phyloP scores from a whole-genome alignment of 106 monocot species.

The Posidonia australis region DNA sequence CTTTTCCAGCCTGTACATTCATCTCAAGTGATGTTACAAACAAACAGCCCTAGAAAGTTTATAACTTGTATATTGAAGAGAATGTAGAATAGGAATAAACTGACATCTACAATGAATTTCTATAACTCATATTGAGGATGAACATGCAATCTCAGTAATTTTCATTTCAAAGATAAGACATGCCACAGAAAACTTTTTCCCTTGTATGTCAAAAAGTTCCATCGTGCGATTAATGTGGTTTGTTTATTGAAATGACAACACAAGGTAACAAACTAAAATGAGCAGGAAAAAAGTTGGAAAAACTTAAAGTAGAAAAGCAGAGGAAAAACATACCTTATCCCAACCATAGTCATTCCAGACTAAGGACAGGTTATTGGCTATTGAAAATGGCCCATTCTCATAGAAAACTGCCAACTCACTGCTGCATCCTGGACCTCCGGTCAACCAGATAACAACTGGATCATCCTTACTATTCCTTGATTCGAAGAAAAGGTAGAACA shows the following conservation, averaged over 20 bases:
- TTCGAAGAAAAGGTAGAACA: conserved; percentile 79
- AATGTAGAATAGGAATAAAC: too few species aligned
- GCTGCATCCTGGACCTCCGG: conserved; percentile 82
- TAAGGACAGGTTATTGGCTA: conserved; percentile 49
- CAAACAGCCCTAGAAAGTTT: too few species aligned
- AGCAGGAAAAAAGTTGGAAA: not conserved
- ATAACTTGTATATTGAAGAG: too few species aligned
- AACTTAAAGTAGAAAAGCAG: not conserved
- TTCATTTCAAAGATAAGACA: too few species aligned
- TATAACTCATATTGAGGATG: too few species aligned
- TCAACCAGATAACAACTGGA: conserved; percentile 85
- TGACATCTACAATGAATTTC: too few species aligned
- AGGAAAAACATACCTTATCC: conserved; percentile 53
- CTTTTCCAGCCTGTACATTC: too few species aligned
- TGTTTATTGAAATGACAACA: too few species aligned
- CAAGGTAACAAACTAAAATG: not conserved
- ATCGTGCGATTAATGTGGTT: too few species aligned
- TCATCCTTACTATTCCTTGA: conserved; percentile 55
- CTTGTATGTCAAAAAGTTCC: too few species aligned
- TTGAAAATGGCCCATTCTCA: conserved; percentile 65
- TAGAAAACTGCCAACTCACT: conserved; percentile 75
- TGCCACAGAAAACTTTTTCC: too few species aligned
- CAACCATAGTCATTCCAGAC: conserved; percentile 70
- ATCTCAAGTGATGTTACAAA: too few species aligned
- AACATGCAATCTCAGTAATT: not conserved